Base-by-base conservation (phyloP, 2,329 filamentous ascomycete genomes). In the Colletotrichum godetiae region DNA sequence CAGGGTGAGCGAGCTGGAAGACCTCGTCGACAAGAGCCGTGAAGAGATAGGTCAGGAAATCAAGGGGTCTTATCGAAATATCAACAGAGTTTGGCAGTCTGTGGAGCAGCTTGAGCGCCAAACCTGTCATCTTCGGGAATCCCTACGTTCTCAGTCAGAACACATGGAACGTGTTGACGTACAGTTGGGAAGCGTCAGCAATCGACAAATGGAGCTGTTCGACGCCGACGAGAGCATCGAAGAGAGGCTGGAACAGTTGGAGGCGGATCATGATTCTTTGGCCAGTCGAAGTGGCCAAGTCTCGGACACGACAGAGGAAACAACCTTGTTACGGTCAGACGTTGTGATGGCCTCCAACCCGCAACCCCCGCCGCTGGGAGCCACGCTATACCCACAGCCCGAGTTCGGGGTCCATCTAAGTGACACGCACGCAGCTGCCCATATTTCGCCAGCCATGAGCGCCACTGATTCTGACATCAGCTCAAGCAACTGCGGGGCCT, bases 31-130 rank as follows among this genome's bases (percentile, higher is more conserved):
- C 73, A 87, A 82, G 76, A 87, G 83, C 77, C 86, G 82, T 72
- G 85, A 86, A 29, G 89, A 91, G 31, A 81, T 84, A n/a, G 81
- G 83, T 42, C 82, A 86, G 53, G 88, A 90, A 65, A 84, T 90
- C 72, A 89, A 88, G 75, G 84, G 82, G n/a, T 84, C 87, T 19
- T 90, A 90, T 77, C 84, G 85, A 12, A 89, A 89, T 72, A 85
- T 90, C 35, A 85, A 84, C 73, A 85, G 87, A 19, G 85, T 88
- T 37, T 91, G 89, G 88, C 82, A 86, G 67, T 84, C 86, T 3
- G 85, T 89, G 22, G 82, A 85, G 55, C 84, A 87, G 70, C 77
- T 88, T 33, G 84, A 86, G 68, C 78, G 83, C 78, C 77, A 79
- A 75, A 68, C 80, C 78, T 74, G 79, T 79, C 63, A 81, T 8